Evolutionary conservation across 352 stramenopile species (phyloP), one percentile per base, ranked within the genome.

Genomic region (Phytophthora lateralis): DNA sequence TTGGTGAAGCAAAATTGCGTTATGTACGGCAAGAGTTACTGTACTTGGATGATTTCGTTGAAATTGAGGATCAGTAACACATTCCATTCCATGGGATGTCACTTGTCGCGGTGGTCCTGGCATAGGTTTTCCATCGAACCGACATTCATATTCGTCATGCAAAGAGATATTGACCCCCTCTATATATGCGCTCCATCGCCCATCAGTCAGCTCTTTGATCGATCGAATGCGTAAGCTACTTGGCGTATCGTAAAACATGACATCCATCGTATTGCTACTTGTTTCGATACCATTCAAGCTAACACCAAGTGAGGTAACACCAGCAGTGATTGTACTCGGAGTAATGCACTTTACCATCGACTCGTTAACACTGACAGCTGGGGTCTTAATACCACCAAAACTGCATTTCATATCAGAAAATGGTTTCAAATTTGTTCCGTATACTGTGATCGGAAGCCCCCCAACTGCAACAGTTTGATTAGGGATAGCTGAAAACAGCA

Each of bases 211-310:
- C 18, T 65, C 24, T 24, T 34, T 53, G 27, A 63, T 15, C 3
- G 60, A 52, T 38, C 30, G 45, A 15, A 80, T 26, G 1, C 39
- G 12, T 15, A 75, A 30, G 10, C 37, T 41, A 24, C 18, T 47
- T 6, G 61, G 27, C 0, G 52, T 34, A 18, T 55, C 34, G 15
- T 71, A 41, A 55, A 80, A 57, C 3, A 57, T 34, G 17, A 82
- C 47, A 6, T 54, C 30, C 29, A 83, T 14, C 5, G 43, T 53
- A 37, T 76, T 72, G 3, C 29, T 11, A 50, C 66, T 80, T 3
- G 46, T 15, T 63, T 84, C 76, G 20, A 82, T 58, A 11, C 66
- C 66, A 34, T 86, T 86, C 10, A 86, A 61, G 29, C 56, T 72
- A 9, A 86, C 34, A 26, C 57, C 46, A 44, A 86, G 44, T 12